Evolutionary conservation across 345 rosid genomes (phyloP), one percentile per base, ranked within the genome.

Genomic region (Brassica rapa): DNA sequence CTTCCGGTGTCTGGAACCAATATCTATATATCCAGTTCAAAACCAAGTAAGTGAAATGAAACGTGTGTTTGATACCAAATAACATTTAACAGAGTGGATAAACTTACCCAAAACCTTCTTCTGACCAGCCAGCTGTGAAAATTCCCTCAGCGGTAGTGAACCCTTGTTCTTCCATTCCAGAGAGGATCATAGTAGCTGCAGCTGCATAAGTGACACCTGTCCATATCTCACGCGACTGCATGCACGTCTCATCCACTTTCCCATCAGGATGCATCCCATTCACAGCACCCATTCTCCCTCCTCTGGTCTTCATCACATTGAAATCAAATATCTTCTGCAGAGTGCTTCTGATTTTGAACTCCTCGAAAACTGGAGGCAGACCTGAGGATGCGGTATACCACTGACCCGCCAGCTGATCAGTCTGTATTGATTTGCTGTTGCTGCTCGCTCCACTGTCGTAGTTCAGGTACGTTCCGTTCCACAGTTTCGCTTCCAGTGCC

Each of bases 211-310:
- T 94, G 35, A 94, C 98, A 27, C 99, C 99, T 4, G 97, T 81
- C 99, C 99, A 94, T 82, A 94, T 89, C 88, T 94, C 99, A 67
- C 99, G 97, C 12, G 98, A 94, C 82, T 94, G 99, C 99, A 94
- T 94, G 84, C 98, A 91, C 3, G 99, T 83, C 75, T 91, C 97
- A 78, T 94, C 99, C 59, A 94, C 93, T 84, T 87, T 91, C 80
- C 99, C 99, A 80, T 89, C 83, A 12, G 95, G 96, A 87, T 89
- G 91, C 99, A 94, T 94, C 46, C 99, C 99, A 75, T 94, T 94
- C 29, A 94, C 99, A 8, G 98, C 99, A 77, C 99, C 99, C 89
- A 89, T 89, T 82, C 72, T 88, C 21, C 99, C 99, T 75, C 95
- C 98, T 79, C 81, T 81, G 8, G 92, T 85, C 87, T 86, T 92